Evolutionary conservation across 164 flowering plant species (phyloP).

Genomic region (Pachysandra terminalis): DNA sequence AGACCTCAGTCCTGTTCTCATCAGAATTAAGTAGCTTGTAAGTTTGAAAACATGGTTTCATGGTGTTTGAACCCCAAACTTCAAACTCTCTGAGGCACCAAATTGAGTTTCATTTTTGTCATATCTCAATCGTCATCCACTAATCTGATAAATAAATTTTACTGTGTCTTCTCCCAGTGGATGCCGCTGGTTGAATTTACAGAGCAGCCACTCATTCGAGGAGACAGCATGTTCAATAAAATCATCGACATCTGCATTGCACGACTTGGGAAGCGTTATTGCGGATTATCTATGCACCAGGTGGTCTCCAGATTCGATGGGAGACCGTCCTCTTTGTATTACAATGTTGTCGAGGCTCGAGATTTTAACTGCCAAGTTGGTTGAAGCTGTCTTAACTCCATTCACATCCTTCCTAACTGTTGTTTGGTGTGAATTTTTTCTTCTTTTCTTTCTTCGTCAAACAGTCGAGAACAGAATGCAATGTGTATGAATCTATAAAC

Average conservation of each 20-base stretch:
- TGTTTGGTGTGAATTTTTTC: not conserved
- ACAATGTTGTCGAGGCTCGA: conserved; percentile 43
- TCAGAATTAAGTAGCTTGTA: not conserved
- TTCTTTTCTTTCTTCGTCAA: not conserved
- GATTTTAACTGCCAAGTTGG: conserved; percentile 37
- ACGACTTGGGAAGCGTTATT: conserved; percentile 53
- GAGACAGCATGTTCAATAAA: conserved; percentile 74
- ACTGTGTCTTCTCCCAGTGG: conserved; percentile 51
- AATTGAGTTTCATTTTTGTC: too few relatives aligned
- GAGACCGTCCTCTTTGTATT: conserved; percentile 61
- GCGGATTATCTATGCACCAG: conserved; percentile 61
- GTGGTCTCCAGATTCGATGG: conserved; percentile 74
- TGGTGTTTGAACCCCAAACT: not conserved
- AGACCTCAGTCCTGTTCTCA: not conserved
- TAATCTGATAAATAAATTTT: not conserved
- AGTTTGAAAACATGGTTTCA: not conserved
- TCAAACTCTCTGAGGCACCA: too few relatives aligned
- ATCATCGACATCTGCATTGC: conserved; percentile 69
- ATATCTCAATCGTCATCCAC: not conserved
- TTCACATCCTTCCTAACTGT: not conserved
- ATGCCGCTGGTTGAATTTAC: conserved; percentile 79
- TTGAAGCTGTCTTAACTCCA: conserved; percentile 18
- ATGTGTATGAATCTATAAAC: too few relatives aligned
- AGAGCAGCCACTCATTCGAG: conserved; percentile 57
- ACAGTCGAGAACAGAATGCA: too few relatives aligned